Evolutionary conservation across 1,284 basidiomycete genomes (phyloP).

Genomic region (Fomes fomentarius): DNA sequence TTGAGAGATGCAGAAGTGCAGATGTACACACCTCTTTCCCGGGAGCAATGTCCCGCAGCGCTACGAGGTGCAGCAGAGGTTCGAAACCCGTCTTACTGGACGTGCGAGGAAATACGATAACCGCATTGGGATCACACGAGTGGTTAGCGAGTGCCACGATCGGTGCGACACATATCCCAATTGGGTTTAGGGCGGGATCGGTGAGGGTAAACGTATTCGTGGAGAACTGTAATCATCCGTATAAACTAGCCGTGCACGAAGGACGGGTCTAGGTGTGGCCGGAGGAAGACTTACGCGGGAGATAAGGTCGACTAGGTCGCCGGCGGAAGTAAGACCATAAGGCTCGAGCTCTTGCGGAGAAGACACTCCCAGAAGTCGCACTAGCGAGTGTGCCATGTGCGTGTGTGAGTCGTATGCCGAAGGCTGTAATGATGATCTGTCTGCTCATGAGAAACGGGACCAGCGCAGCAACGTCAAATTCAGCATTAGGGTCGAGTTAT

Average conservation of each 20-base stretch:
- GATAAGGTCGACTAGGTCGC: slow-evolving; percentile 69
- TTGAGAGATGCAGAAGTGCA: background rate
- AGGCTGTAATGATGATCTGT: slow-evolving; percentile 52
- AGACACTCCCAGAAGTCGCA: slow-evolving; percentile 64
- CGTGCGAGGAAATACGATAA: slow-evolving; percentile 81
- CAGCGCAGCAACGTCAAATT: background rate
- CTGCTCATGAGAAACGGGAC: slow-evolving; percentile 33
- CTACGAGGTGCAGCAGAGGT: slow-evolving; percentile 73
- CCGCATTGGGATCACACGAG: slow-evolving; percentile 89
- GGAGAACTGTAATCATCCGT: slow-evolving; percentile 64
- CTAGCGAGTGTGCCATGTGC: slow-evolving; percentile 70
- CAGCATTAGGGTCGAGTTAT: no score
- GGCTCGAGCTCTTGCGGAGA: slow-evolving; percentile 59
- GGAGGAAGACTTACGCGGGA: slow-evolving; percentile 55
- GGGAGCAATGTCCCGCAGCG: slow-evolving; percentile 61
- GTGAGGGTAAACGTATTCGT: slow-evolving; percentile 90
- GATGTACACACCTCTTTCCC: slow-evolving; percentile 67
- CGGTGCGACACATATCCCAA: slow-evolving; percentile 84
- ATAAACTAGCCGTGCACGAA: no score
- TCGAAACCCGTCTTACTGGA: slow-evolving; percentile 44
- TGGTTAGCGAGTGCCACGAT: slow-evolving; percentile 86
- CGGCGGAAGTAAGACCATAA: slow-evolving; percentile 58
- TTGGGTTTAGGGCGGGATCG: slow-evolving; percentile 70
- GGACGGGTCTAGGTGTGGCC: background rate
- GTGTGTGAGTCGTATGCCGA: slow-evolving; percentile 59